phyloP scores from a whole-genome alignment of 2,329 filamentous ascomycete genomes.

The Bimuria novae-zelandiae region DNA sequence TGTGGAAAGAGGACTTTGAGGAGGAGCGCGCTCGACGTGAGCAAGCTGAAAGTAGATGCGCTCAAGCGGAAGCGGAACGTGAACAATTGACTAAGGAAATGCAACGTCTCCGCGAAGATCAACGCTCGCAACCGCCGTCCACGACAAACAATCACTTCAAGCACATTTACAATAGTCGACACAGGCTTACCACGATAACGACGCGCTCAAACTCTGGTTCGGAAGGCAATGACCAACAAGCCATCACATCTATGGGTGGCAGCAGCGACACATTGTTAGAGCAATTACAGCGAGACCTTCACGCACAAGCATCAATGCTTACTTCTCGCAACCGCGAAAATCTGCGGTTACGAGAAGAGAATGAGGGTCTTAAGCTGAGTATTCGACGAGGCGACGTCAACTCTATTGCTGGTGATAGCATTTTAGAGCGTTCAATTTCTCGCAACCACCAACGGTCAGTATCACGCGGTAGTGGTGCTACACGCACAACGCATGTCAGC shows the following conservation, averaged over 20 bases:
- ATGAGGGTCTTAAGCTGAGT: slow-evolving; percentile 91
- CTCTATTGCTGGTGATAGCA: slow-evolving; percentile 77
- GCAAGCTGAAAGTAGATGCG: slow-evolving; percentile 82
- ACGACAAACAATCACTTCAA: slow-evolving; percentile 45
- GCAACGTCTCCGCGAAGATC: slow-evolving; percentile 63
- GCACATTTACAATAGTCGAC: slow-evolving; percentile 45
- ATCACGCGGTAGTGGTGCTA: slow-evolving; percentile 67
- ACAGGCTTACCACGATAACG: slow-evolving; percentile 45
- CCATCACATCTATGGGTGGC: slow-evolving; percentile 30
- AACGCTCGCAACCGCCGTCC: slow-evolving; percentile 36
- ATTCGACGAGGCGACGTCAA: slow-evolving; percentile 70
- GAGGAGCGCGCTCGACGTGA: slow-evolving; percentile 88
- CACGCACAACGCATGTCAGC: slow-evolving; percentile 64
- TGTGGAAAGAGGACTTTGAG: slow-evolving; percentile 94
- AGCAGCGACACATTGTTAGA: slow-evolving; percentile 77
- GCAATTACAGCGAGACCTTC: slow-evolving; percentile 85
- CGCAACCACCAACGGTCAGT: slow-evolving; percentile 75
- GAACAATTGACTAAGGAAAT: slow-evolving; percentile 82
- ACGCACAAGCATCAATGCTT: slow-evolving; percentile 95
- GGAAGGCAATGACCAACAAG: slow-evolving; percentile 44
- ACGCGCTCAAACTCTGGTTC: slow-evolving; percentile 46
- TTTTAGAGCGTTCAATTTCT: slow-evolving; percentile 92
- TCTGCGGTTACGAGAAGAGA: slow-evolving; percentile 92
- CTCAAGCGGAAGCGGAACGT: slow-evolving; percentile 89
- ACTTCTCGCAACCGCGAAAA: slow-evolving; percentile 95